Percentiles rank a stretch among this genome's conserved stretches.
Conservation (phyloP, 768 basidiomycete genomes). For the Saitozyma podzolica region DNA sequence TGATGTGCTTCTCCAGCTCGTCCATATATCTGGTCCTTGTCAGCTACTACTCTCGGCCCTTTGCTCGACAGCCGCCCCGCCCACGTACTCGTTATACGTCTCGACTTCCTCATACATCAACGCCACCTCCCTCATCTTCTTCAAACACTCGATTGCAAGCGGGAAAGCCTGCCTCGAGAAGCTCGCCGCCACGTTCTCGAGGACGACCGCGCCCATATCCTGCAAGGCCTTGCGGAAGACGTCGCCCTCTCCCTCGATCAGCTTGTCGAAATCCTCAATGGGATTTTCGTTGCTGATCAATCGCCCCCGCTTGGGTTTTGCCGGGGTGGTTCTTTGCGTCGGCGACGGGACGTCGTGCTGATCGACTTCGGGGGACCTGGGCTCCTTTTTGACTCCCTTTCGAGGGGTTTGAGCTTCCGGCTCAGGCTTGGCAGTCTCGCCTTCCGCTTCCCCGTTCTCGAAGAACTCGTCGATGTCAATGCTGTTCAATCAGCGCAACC, state of each 20-base stretch:
- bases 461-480: conserved; percentile 49
- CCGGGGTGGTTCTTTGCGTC: conserved; percentile 41
- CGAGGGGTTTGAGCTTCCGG: conserved; percentile 10
- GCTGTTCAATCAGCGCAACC: conserved; percentile 14
- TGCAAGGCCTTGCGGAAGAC: conserved; percentile 73
- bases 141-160: conserved; percentile 75
- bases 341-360: conserved; percentile 50
- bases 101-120: conserved; percentile 56
- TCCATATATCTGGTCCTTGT: conserved; percentile 25
- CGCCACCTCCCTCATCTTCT: conserved; percentile 65
- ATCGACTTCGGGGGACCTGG: conserved; percentile 15
- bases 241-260: conserved; percentile 67
- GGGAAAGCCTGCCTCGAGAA: conserved; percentile 68
- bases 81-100: conserved; percentile 46
- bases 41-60: not conserved
- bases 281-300: conserved; percentile 76
- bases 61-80: not conserved
- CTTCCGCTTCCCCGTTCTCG: conserved; percentile 57
- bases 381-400: conserved; percentile 25
- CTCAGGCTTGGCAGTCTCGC: not conserved
- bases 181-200: conserved; percentile 67
- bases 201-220: conserved; percentile 70
- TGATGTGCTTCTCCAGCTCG: conserved; percentile 34
- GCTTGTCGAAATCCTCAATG: conserved; percentile 71
- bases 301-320: conserved; percentile 57